These are phyloP conservation scores for Ogataea trehaloabstinens DNA, from an alignment of 805 yeast genomes.

Conservation along the genomic window DNA sequence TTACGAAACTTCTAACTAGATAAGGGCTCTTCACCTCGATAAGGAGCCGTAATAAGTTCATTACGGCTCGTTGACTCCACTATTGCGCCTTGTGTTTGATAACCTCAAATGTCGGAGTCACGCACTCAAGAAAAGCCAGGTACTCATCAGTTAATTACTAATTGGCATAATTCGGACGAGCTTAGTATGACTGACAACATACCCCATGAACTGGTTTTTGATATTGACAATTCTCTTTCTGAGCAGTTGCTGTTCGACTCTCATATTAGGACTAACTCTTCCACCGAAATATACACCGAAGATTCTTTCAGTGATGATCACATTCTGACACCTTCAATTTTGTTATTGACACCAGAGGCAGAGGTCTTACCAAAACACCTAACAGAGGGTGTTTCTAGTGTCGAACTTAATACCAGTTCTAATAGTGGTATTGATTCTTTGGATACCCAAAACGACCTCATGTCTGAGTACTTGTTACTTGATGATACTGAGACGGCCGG, in stretches of 20 bases:
- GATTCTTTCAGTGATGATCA: too few species aligned
- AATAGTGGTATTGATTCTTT: neutral
- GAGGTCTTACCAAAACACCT: too few species aligned
- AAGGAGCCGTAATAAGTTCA: too few species aligned
- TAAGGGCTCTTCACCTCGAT: too few species aligned
- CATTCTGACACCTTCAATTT: too few species aligned
- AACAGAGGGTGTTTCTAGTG: too few species aligned
- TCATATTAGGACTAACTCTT: neutral
- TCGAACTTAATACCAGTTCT: too few species aligned
- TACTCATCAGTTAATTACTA: neutral
- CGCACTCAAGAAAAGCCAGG: neutral
- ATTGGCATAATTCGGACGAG: neutral
- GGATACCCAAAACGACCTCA: conserved; percentile 1
- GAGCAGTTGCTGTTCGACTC: conserved; percentile 5
- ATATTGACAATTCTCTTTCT: neutral
- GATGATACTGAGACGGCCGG: neutral
- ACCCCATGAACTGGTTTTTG: neutral
- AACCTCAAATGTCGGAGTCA: neutral
- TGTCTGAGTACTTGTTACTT: conserved; percentile 2
- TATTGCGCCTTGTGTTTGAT: too few species aligned
- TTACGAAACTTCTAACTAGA: too few species aligned
- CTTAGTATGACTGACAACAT: neutral
- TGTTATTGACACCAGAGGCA: too few species aligned
- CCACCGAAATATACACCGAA: neutral
- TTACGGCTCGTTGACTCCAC: too few species aligned